These are phyloP conservation scores for Papiliotrema laurentii DNA, from an alignment of 1,284 basidiomycete genomes.

Conservation along the genomic window DNA sequence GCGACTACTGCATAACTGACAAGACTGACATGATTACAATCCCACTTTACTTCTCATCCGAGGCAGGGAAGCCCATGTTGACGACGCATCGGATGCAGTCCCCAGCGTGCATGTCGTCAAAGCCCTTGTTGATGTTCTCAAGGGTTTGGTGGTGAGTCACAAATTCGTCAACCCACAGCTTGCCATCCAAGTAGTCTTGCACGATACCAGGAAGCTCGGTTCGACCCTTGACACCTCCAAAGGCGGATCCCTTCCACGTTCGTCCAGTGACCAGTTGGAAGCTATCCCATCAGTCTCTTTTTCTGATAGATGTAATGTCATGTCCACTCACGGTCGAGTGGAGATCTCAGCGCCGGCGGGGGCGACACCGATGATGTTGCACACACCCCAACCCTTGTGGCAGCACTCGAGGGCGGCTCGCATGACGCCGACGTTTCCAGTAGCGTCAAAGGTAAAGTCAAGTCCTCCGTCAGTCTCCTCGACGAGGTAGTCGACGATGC, in stretches of 20 bases:
- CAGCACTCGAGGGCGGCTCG: slow-evolving; percentile 91
- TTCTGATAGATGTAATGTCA: background rate
- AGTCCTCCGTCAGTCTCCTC: slow-evolving; percentile 95
- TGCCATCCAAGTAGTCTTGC: slow-evolving; percentile 52
- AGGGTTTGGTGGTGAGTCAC: slow-evolving; percentile 75
- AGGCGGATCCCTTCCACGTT: slow-evolving; percentile 91
- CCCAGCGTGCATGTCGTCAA: slow-evolving; percentile 91
- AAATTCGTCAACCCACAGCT: slow-evolving; percentile 71
- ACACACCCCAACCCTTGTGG: slow-evolving; percentile 99
- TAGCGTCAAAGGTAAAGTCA: slow-evolving; percentile 96
- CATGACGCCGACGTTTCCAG: slow-evolving; percentile 95
- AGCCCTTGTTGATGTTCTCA: slow-evolving; percentile 78
- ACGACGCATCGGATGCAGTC: slow-evolving; percentile 88
- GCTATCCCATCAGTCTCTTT: slow-evolving; percentile 46
- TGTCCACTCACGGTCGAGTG: slow-evolving; percentile 74
- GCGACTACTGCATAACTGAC: too few species aligned
- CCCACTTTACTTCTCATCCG: slow-evolving; percentile 6
- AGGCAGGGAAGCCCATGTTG: slow-evolving; percentile 40
- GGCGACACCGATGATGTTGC: slow-evolving; percentile 89
- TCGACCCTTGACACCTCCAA: slow-evolving; percentile 96
- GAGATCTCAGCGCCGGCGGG: slow-evolving; percentile 97
- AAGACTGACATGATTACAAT: too few species aligned
- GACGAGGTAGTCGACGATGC: slow-evolving; percentile 82
- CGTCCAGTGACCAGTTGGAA: slow-evolving; percentile 78
- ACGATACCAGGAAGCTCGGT: slow-evolving; percentile 89